Evolutionary conservation across 1,139 yeast genomes (phyloP), one percentile per base, ranked within the genome.

Genomic region (Casaregolazyma lundiana): DNA sequence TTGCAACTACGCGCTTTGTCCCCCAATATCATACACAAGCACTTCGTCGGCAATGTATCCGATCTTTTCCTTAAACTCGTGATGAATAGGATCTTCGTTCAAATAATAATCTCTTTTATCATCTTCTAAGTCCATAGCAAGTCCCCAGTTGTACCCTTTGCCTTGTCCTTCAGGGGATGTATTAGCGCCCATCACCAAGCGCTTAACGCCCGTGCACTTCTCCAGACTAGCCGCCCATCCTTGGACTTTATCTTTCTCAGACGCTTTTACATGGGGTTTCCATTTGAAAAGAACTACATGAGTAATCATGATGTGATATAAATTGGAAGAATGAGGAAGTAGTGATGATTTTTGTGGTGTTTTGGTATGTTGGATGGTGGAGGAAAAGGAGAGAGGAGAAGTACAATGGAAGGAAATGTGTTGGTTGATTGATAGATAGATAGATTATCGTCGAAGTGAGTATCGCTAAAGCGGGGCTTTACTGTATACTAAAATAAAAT

Each of bases 221-320:
- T 15, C 17, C 19, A 40, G 36, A 11, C 11, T 3, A 7, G 13
- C 19, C 2, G 43, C 13, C 43, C 43, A 40, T 30, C 30, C 37
- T 11, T 16, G 11, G 8, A 32, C 37, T 20, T 40, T 40, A n/a
- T 29, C 43, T 18, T 40, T 40, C 20, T 40, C 43, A 2, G 26
- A 13, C 1, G 24, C 26, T n/a, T 18, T 16, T 7, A 32, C 43
- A 9, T 40, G 32, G 11, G 34, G 29, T 40, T 40, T 40, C 43
- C 43, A 43, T 19, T 43, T 43, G 41, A 43, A 37, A 16, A 30
- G 36, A 9, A 43, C 46, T 6, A 37, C 37, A 32, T 43, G 46
- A 19, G 35, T 26, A 17, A 43, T 43, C 46, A 43, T 43, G n/a
- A n/a, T n/a, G n/a, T n/a, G n/a, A n/a, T n/a, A n/a, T n/a, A n/a